These are phyloP conservation scores for Alternaria sp. DNA, from an alignment of 2,329 filamentous ascomycete genomes.

Conservation along the genomic window DNA sequence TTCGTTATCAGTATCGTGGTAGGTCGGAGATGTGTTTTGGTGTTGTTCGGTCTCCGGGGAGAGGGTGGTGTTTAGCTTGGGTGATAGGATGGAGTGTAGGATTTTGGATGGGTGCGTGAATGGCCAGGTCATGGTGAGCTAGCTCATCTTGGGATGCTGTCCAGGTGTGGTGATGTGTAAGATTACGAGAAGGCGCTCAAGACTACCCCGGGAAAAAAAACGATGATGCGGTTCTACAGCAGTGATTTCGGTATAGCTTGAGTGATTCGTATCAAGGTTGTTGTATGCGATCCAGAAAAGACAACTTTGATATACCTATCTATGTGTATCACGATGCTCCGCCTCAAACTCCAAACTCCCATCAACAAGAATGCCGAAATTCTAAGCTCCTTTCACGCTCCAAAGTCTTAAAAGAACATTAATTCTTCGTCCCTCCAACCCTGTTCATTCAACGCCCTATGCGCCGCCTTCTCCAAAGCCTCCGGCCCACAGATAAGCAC, in stretches of 20 bases:
- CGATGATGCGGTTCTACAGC: not conserved
- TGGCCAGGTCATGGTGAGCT: not conserved
- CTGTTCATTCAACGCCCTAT: slow-evolving; percentile 63
- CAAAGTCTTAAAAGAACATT: slow-evolving; percentile 70
- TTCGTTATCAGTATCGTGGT: slow-evolving; percentile 19
- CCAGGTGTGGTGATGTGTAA: too few species aligned
- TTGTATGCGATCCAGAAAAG: not conserved
- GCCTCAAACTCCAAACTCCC: not conserved
- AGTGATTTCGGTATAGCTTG: not conserved
- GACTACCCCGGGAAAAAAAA: too few species aligned
- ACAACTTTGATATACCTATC: not conserved
- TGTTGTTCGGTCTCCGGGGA: slow-evolving; percentile 19
- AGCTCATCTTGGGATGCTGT: too few species aligned
- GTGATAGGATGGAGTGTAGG: not conserved
- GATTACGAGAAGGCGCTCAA: too few species aligned
- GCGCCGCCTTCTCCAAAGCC: slow-evolving; percentile 73
- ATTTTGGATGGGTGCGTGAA: not conserved
- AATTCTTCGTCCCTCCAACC: slow-evolving; percentile 78
- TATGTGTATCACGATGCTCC: not conserved
- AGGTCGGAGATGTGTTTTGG: slow-evolving; percentile 26
- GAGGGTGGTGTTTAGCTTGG: not conserved
- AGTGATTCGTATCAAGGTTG: not conserved
- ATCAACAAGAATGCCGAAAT: not conserved
- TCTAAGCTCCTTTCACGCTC: not conserved
- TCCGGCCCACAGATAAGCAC: slow-evolving; percentile 82